Percentiles rank a stretch among this genome's conserved stretches.
phyloP scores from a whole-genome alignment of 2,329 filamentous ascomycete genomes.

The Chrysosporium queenslandicum region DNA sequence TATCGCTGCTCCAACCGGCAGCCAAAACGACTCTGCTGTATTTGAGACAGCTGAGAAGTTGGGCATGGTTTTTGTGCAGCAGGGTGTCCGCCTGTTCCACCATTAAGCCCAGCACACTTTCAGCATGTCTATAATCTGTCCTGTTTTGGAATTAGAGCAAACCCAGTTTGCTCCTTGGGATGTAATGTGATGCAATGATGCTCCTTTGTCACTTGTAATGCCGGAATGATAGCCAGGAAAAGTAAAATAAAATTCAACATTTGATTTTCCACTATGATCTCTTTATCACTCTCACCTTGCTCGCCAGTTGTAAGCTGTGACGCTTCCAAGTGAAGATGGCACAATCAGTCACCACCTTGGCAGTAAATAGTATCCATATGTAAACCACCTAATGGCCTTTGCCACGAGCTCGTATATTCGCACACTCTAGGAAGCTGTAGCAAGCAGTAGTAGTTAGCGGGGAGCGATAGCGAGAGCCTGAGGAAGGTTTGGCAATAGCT shows the following conservation, averaged over 20 bases:
- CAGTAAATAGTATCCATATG: no score
- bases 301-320: no score
- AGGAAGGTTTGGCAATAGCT: no score
- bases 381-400: no score
- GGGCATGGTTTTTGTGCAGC: slow-evolving; percentile 89
- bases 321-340: no score
- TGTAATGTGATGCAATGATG: background rate
- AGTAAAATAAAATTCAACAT: background rate
- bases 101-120: slow-evolving; percentile 49
- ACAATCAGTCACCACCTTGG: no score
- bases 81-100: slow-evolving; percentile 88
- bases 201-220: background rate
- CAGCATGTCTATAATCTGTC: background rate
- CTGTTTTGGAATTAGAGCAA: no score
- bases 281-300: background rate
- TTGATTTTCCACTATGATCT: background rate
- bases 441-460: no score
- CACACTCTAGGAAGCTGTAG: no score
- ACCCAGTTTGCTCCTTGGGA: background rate
- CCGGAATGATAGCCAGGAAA: background rate
- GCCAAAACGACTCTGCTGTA: slow-evolving; percentile 40
- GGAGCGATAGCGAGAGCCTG: no score
- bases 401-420: no score
- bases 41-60: slow-evolving; percentile 83
- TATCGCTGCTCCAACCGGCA: slow-evolving; percentile 84